phyloP scores from a whole-genome alignment of 768 basidiomycete genomes.

The Mycena albidolilacea region DNA sequence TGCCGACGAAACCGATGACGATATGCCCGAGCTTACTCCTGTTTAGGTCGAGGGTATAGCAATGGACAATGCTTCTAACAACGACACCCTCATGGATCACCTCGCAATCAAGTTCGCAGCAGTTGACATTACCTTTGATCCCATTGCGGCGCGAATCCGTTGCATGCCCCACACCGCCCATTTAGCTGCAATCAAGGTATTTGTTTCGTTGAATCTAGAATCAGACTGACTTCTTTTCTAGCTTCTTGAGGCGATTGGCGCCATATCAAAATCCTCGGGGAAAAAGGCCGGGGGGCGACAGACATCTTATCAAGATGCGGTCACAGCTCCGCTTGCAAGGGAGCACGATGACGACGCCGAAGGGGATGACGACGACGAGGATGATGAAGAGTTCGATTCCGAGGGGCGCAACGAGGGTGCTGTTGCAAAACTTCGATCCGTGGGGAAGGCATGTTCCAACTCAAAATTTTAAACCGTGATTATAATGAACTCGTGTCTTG shows the following conservation, averaged over 20 bases:
- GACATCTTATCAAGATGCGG: neutral
- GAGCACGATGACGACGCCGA: neutral
- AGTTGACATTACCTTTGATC: conserved; percentile 15
- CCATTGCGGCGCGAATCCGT: neutral
- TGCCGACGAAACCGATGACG: neutral
- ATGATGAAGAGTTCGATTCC: neutral
- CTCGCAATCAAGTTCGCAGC: conserved; percentile 20
- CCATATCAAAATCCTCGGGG: neutral
- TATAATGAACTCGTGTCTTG: neutral
- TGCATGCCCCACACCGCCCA: conserved; percentile 5
- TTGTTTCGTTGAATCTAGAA: neutral
- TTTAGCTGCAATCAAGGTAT: conserved; percentile 31
- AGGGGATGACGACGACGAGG: neutral
- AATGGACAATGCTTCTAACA: conserved; percentile 28
- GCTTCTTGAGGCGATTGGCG: neutral
- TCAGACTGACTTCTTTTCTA: neutral
- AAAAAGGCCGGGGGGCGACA: neutral
- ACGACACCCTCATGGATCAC: conserved; percentile 40
- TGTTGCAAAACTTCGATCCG: neutral
- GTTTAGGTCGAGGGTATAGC: conserved; percentile 38
- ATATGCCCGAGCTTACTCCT: neutral
- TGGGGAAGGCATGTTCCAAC: neutral
- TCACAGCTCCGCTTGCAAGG: neutral
- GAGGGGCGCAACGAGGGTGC: neutral
- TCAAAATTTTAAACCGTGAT: neutral